These are phyloP conservation scores for Volvox africanus DNA, from an alignment of 139 green algal genomes.

Conservation along the genomic window DNA sequence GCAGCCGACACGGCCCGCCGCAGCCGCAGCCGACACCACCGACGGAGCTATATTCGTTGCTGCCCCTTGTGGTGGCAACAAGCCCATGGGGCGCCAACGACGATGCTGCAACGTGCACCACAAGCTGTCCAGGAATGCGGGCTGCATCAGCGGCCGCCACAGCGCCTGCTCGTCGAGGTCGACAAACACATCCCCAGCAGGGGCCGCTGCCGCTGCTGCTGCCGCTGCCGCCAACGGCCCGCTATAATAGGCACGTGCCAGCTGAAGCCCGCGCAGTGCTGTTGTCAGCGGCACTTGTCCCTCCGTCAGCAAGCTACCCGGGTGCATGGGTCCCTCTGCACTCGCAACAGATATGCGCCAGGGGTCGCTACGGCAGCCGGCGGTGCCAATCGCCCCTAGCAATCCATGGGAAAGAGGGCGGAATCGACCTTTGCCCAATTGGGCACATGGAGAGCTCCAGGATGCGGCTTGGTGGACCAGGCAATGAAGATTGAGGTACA, in stretches of 20 bases:
- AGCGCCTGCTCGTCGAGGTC: constrained; percentile 36
- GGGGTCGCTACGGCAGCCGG: too few species aligned
- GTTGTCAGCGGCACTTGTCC: constrained; percentile 17
- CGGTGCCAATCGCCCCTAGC: too few species aligned
- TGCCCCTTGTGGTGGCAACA: constrained; percentile 10
- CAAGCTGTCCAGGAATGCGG: constrained; percentile 58
- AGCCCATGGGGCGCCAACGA: constrained; percentile 34
- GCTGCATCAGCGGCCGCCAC: constrained; percentile 67
- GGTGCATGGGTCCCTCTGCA: not conserved
- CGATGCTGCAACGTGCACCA: constrained; percentile 57
- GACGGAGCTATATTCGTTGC: too few species aligned
- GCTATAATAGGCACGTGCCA: constrained; percentile 58
- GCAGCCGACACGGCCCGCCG: not conserved
- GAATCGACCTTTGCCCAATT: too few species aligned
- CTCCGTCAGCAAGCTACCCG: constrained; percentile 39
- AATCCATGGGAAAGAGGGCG: too few species aligned
- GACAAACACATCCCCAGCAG: not conserved
- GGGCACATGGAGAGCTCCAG: not conserved
- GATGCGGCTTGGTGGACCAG: constrained; percentile 41
- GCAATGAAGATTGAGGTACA: constrained; percentile 72
- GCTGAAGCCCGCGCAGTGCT: constrained; percentile 61
- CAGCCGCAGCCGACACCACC: not conserved
- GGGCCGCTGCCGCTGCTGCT: not conserved
- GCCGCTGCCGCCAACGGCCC: constrained; percentile 18
- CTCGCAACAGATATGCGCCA: not conserved